Percentiles rank a stretch among this genome's conserved stretches.
These are phyloP conservation scores for Trichophyton benhamiae DNA, from an alignment of 2,329 filamentous ascomycete genomes.

Conservation along the genomic window DNA sequence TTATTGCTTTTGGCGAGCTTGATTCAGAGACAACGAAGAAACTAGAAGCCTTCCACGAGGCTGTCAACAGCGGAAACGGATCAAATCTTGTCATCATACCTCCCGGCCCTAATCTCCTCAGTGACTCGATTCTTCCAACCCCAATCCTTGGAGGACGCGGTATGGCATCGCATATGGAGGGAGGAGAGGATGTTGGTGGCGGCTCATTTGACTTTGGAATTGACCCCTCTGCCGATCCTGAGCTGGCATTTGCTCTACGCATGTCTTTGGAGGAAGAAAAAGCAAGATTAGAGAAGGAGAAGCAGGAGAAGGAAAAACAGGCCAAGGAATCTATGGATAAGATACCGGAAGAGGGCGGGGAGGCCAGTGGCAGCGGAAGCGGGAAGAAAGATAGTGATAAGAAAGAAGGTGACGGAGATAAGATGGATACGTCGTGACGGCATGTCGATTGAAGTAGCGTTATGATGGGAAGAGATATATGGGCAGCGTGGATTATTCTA, in stretches of 20 bases:
- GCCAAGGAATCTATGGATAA: constrained; percentile 67
- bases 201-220: constrained; percentile 72
- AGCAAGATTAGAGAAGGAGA: constrained; percentile 77
- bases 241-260: constrained; percentile 81
- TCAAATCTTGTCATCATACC: constrained; percentile 84
- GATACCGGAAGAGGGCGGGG: constrained; percentile 64
- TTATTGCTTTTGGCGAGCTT: constrained; percentile 87
- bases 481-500: neutral
- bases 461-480: neutral
- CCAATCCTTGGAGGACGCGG: constrained; percentile 81
- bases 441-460: neutral
- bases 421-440: constrained; percentile 77
- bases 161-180: constrained; percentile 33
- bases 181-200: constrained; percentile 43
- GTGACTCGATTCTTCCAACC: constrained; percentile 78
- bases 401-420: constrained; percentile 49
- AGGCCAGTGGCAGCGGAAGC: constrained; percentile 51
- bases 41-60: constrained; percentile 83
- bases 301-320: constrained; percentile 58
- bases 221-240: constrained; percentile 82
- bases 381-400: constrained; percentile 38
- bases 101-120: constrained; percentile 81
- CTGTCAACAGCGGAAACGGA: constrained; percentile 80
- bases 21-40: constrained; percentile 82
- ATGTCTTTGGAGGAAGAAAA: constrained; percentile 99